Base-by-base conservation (phyloP, 768 basidiomycete species). In the Boletus sensibilis region DNA sequence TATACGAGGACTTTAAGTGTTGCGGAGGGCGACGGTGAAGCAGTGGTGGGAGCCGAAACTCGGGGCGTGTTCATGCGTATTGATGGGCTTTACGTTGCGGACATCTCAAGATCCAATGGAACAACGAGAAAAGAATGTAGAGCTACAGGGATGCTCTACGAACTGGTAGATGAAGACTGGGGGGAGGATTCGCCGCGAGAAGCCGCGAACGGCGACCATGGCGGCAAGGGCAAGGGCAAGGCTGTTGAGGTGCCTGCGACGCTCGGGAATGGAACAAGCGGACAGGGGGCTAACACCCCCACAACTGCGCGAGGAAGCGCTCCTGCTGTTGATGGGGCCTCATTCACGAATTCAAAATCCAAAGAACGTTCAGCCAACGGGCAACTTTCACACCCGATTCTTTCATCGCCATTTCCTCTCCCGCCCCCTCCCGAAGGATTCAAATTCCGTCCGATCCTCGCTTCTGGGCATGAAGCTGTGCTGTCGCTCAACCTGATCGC, bases 141-240 rank as follows among this genome's bases (percentile, higher is more conserved):
- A 58, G 83, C 81, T n/a, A 78, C 81, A 56, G 91, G 91, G 23
- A 82, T 82, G 79, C 69, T 92, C 49, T 92, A 86, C 59, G 91
- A 93, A 69, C 76, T 93, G 33, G 90, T 83, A 3, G 91, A 92
- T 57, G 75, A 79, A 48, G 88, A 87, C 55, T 92, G 85, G 85
- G 83, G 80, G 44, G 63, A 39, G 3, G 60, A 62, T 21, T 9
- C 33, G 3, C 82, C 78, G 18, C 70, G 69, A 23, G 61, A 21
- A 47, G 35, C 39, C 9, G 39, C 37, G 27, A 66, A 51, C 10
- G 35, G 51, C 18, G 23, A 55, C 29, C 45, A 34, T 31, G 49
- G 57, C 10, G 65, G 69, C 4, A 68, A 69, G 40, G 69, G 64
- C 14, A 72, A 75, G 50, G 72, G 67, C 3, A 76, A 71, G 53